Evolutionary conservation across 2,329 filamentous ascomycete genomes (phyloP).

Genomic region (Talaromyces sp.): DNA sequence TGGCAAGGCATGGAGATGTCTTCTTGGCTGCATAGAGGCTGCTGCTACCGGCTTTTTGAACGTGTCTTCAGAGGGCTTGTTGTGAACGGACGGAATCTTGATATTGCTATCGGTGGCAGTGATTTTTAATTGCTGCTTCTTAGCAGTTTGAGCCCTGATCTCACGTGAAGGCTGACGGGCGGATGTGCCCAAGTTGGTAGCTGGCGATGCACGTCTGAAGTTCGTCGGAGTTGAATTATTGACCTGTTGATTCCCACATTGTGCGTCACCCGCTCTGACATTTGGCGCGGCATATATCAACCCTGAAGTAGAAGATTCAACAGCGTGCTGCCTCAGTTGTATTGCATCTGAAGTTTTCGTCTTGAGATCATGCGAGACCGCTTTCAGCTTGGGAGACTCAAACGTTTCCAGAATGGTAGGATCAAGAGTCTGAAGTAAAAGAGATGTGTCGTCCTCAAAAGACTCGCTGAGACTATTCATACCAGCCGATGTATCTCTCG

Average conservation of each 20-base stretch:
- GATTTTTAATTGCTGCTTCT: not conserved
- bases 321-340: not conserved
- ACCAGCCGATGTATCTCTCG: not conserved
- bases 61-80: not conserved
- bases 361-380: not conserved
- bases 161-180: not conserved
- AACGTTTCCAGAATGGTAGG: slow-evolving; percentile 19
- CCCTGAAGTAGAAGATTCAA: not conserved
- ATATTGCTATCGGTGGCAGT: not conserved
- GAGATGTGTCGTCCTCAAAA: slow-evolving; percentile 33
- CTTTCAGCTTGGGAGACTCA: slow-evolving; percentile 1
- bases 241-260: not conserved
- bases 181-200: not conserved
- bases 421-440: slow-evolving; percentile 23
- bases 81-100: not conserved
- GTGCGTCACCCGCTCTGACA: not conserved
- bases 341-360: not conserved
- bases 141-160: not conserved
- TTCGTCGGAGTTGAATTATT: not conserved
- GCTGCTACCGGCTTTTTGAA: not conserved
- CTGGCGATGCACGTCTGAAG: not conserved
- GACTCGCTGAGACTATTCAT: slow-evolving; percentile 14
- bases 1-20: not conserved
- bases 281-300: not conserved
- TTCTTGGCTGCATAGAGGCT: not conserved